These are phyloP conservation scores for Phoma sp. DNA, from an alignment of 2,329 filamentous ascomycete species.

Conservation along the genomic window DNA sequence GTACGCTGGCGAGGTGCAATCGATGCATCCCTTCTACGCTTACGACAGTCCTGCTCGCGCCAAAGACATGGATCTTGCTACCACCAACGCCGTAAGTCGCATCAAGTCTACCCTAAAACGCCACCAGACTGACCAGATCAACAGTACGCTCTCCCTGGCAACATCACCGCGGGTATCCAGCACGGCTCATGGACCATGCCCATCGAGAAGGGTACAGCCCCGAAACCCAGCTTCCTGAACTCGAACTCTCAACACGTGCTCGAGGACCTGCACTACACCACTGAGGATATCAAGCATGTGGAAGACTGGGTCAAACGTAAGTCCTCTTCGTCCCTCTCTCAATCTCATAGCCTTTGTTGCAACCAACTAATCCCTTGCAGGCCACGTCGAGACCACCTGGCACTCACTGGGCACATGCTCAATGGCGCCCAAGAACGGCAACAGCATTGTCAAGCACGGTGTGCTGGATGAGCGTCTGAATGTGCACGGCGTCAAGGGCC, in stretches of 20 bases:
- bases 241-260: constrained; percentile 67
- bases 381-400: constrained; percentile 78
- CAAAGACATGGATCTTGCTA: constrained; percentile 74
- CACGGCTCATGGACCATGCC: constrained; percentile 74
- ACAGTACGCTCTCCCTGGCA: constrained; percentile 72
- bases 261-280: constrained; percentile 70
- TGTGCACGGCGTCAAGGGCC: constrained; percentile 75
- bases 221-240: constrained; percentile 62
- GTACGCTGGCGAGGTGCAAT: constrained; percentile 72
- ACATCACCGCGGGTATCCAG: constrained; percentile 72
- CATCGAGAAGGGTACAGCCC: constrained; percentile 60
- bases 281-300: constrained; percentile 66
- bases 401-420: constrained; percentile 72
- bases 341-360: not conserved
- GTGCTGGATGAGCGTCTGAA: constrained; percentile 79
- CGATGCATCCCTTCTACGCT: constrained; percentile 72
- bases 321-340: constrained; percentile 8
- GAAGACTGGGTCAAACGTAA: constrained; percentile 65
- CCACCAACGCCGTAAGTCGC: constrained; percentile 64
- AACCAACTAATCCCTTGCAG: constrained; percentile 19
- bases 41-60: constrained; percentile 73
- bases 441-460: constrained; percentile 80
- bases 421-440: constrained; percentile 77
- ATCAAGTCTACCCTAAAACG: not conserved
- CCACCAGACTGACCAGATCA: too few relatives aligned